Base-by-base conservation (phyloP, 352 stramenopile species). In the Pythium rishiriense region DNA sequence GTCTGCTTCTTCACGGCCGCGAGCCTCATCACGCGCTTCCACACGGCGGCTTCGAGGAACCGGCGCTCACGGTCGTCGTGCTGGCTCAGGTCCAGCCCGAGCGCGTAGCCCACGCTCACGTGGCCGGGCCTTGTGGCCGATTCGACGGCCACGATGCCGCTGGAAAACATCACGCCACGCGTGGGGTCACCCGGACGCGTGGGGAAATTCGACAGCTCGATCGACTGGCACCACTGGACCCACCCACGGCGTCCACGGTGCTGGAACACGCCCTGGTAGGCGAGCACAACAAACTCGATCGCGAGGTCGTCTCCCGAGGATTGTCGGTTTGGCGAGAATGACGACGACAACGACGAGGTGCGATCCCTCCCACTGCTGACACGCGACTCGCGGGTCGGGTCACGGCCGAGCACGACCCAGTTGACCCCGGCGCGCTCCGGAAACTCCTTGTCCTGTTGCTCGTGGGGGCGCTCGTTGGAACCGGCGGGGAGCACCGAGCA, bases 141-240 rank as follows among this genome's bases (percentile, higher is more conserved):
- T 24, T 70, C 63, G 9, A 70, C 63, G 0, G 63, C 63, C 21
- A 65, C 56, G 26, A 70, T 64, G 15, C 63, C 63, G 26, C 63
- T 70, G 28, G 56, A 56, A 43, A 64, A 62, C n/a, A 70, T 7
- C 19, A 61, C 39, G 17, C 63, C 54, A 15, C 63, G 55, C 55
- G 58, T 54, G 22, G 31, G 35, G 12, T 42, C n/a, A 3, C 22
- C 15, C 15, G 48, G 22, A 19, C n/a, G 15, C 1, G 5, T 19
- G 2, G 51, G 51, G 21, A 62, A 56, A 43, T 46, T 53, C 15
- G 62, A 66, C 17, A 74, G 53, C 14, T 74, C 67, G 33, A 74
- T 56, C 24, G 62, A 70, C 47, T 70, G 67, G 41, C 62, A 62
- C 54, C 61, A 70, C 31, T 74, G 67, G 14, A 74, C 42, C 67